Percentiles rank a stretch among this genome's conserved stretches.
Conservation (phyloP, 192 early-diverging fungal species). For the Umbelopsis vinacea region DNA sequence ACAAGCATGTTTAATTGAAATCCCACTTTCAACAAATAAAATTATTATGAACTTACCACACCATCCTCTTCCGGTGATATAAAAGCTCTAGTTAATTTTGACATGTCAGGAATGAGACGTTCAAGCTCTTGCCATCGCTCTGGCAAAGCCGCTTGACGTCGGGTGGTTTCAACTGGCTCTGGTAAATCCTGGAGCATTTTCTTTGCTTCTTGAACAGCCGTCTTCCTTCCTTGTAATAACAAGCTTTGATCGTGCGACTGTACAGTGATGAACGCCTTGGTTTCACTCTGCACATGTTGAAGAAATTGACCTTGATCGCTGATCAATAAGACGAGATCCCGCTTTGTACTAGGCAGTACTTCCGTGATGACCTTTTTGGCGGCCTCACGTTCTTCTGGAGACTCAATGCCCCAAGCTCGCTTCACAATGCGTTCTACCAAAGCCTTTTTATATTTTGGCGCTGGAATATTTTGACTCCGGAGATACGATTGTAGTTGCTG, state of each 20-base stretch:
- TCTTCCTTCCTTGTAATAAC: not conserved
- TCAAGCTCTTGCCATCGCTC: not conserved
- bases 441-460: not conserved
- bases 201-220: not conserved
- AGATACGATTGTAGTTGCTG: constrained; percentile 1
- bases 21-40: not conserved
- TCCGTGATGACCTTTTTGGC: not conserved
- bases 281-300: not conserved
- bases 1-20: not conserved
- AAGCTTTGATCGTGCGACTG: not conserved
- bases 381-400: not conserved
- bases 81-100: not conserved
- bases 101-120: not conserved
- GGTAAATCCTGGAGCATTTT: not conserved
- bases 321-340: not conserved
- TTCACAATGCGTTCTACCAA: not conserved
- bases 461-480: not conserved
- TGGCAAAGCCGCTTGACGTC: not conserved
- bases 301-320: constrained; percentile 12
- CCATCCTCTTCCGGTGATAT: not conserved
- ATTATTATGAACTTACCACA: constrained; percentile 1
- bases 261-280: not conserved
- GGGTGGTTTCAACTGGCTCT: not conserved
- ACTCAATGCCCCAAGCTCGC: constrained; percentile 4
- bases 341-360: not conserved